Evolutionary conservation across 1,284 basidiomycete species (phyloP).

Genomic region (Pseudozyma sp.): DNA sequence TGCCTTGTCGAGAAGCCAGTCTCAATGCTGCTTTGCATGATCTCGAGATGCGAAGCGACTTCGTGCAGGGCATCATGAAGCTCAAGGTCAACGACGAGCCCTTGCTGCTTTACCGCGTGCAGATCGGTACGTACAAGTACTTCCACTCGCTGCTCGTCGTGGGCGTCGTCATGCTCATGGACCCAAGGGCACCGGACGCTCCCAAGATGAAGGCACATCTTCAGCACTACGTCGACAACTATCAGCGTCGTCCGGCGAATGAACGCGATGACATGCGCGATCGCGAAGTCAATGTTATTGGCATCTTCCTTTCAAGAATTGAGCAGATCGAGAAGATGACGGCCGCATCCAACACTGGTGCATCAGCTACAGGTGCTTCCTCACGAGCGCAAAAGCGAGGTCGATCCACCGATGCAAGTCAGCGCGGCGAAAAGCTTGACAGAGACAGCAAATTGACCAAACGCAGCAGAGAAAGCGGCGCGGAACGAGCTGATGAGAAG

Average conservation of each 20-base stretch:
- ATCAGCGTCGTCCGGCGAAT: conserved; percentile 15
- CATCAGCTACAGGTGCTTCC: neutral
- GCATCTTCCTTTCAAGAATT: conserved; percentile 49
- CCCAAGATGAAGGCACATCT: conserved; percentile 48
- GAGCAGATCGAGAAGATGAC: conserved; percentile 43
- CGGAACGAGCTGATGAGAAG: conserved; percentile 26
- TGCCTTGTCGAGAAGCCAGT: conserved; percentile 54
- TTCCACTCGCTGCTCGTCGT: conserved; percentile 60
- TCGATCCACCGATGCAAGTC: conserved; percentile 25
- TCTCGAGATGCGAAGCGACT: conserved; percentile 54
- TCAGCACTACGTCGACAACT: conserved; percentile 40
- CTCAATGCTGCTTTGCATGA: conserved; percentile 58
- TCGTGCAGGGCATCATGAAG: conserved; percentile 36
- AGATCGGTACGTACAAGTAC: conserved; percentile 60
- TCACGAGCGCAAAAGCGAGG: conserved; percentile 20
- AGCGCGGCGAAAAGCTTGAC: conserved; percentile 9
- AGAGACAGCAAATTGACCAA: conserved; percentile 23
- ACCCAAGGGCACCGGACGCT: conserved; percentile 49
- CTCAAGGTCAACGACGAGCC: conserved; percentile 22
- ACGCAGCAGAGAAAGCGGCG: conserved; percentile 14
- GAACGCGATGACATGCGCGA: conserved; percentile 58
- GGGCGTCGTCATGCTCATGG: conserved; percentile 58
- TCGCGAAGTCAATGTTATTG: conserved; percentile 53
- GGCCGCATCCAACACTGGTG: conserved; percentile 2
- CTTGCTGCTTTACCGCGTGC: conserved; percentile 41